Conservation (phyloP, 2,329 filamentous ascomycete genomes). For the Allantophomopsis lycopodina region DNA sequence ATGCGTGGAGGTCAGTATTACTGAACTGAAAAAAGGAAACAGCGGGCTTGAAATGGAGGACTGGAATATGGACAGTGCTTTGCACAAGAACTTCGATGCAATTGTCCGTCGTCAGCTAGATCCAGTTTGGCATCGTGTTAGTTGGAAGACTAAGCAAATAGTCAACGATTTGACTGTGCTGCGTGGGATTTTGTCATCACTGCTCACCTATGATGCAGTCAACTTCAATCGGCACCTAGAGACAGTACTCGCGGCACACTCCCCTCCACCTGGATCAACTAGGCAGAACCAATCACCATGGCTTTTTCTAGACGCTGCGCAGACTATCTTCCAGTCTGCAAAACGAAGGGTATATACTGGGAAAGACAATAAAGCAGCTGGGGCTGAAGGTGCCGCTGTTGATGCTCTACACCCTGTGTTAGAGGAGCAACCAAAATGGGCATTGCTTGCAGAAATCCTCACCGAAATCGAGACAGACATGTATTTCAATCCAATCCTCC, state of each 20-base stretch:
- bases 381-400: slow-evolving; percentile 18
- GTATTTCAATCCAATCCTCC: slow-evolving; percentile 65
- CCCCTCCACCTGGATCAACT: slow-evolving; percentile 75
- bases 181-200: slow-evolving; percentile 64
- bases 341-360: slow-evolving; percentile 77
- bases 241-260: slow-evolving; percentile 82
- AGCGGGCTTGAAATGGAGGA: slow-evolving; percentile 88
- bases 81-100: slow-evolving; percentile 85
- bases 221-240: slow-evolving; percentile 89
- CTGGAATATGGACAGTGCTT: slow-evolving; percentile 87
- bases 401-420: slow-evolving; percentile 59
- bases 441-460: slow-evolving; percentile 72
- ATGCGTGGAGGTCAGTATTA: slow-evolving; percentile 89
- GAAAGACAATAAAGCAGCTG: slow-evolving; percentile 41
- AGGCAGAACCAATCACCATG: slow-evolving; percentile 86
- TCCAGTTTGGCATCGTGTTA: slow-evolving; percentile 94
- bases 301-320: slow-evolving; percentile 89
- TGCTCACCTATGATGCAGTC: slow-evolving; percentile 80
- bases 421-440: slow-evolving; percentile 94
- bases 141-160: slow-evolving; percentile 89
- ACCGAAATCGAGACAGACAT: slow-evolving; percentile 87
- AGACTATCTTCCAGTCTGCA: slow-evolving; percentile 85
- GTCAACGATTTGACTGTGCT: slow-evolving; percentile 79
- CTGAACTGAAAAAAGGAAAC: slow-evolving; percentile 86
- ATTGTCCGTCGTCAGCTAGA: slow-evolving; percentile 82